Evolutionary conservation across 495 filamentous ascomycete genomes (phyloP), one percentile per base, ranked within the genome.

Genomic region (Tuber indicum): DNA sequence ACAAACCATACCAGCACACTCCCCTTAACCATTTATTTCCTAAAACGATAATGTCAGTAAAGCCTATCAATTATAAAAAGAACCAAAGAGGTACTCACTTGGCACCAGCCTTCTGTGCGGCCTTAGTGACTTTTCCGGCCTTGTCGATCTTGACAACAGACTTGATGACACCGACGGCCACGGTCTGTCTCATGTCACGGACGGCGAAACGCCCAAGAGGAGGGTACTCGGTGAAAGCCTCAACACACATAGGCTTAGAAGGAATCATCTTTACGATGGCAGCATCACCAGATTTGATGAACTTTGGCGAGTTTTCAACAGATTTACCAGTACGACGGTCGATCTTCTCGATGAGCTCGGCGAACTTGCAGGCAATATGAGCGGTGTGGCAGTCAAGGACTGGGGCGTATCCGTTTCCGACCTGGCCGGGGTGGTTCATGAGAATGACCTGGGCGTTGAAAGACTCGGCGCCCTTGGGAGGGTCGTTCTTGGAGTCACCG

Each of bases 211-310:
- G 94, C 85, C 96, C 96, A 76, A 99, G 93, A 85, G 96, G 96
- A 83, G 96, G 94, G 89, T 98, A 99, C 83, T 98, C 94, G 84
- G 95, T 97, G 94, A 98, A 98, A 82, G 96, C 89, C 93, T 98
- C 96, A 86, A 99, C 96, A 88, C 96, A 99, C 96, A 99, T 99
- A 85, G 96, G 96, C 94, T 99, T 99, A 88, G 96, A 97, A 83
- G 96, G 96, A 90, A 97, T 85, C 96, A 99, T 99, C 93, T 97
- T 98, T 89, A 99, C 96, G 88, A 99, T 99, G 87, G 95, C 94
- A 83, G 96, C 96, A 85, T 99, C 96, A 92, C 96, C 96, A 84
- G 95, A 97, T 93, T 99, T 99, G 93, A 98, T 93, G 90, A 97
- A 97, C 91, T 99, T 98, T 86, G 96, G 96, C 78, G 79, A 83